These are phyloP conservation scores for Naumovozyma dairenensis DNA, from an alignment of 805 yeast species.

Conservation along the genomic window DNA sequence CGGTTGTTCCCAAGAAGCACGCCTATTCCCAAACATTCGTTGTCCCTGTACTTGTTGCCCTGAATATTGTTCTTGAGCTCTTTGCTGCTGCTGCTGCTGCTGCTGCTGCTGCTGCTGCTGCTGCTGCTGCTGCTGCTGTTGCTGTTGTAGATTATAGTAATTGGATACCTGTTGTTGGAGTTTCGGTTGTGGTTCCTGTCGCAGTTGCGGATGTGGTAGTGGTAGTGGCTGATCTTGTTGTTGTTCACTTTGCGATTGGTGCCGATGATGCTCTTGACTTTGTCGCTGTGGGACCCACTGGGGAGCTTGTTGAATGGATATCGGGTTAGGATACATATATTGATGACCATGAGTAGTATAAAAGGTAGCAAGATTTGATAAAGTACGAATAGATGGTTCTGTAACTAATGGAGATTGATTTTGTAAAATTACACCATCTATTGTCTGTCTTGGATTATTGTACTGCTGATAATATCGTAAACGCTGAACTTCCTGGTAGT, in stretches of 20 bases:
- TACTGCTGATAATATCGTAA: too few relatives aligned
- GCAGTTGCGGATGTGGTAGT: neutral
- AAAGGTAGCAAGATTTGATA: slow-evolving; percentile 19
- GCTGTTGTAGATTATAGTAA: neutral
- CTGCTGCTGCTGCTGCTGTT: neutral
- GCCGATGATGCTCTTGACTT: neutral
- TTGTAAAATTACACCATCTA: too few relatives aligned
- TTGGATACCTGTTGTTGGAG: slow-evolving; percentile 1
- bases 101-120: neutral
- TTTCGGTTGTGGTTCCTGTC: neutral
- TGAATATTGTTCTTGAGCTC: neutral
- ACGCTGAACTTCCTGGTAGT: too few relatives aligned
- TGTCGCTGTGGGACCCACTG: neutral
- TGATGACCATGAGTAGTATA: slow-evolving; percentile 20
- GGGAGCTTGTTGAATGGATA: slow-evolving; percentile 1
- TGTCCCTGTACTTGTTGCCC: too few relatives aligned
- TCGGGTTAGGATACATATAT: slow-evolving; percentile 16
- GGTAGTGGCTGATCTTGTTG: slow-evolving; percentile 1
- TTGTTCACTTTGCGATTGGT: neutral
- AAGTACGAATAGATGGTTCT: slow-evolving; percentile 18
- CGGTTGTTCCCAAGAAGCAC: too few relatives aligned
- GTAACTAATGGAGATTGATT: too few relatives aligned
- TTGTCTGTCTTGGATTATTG: too few relatives aligned
- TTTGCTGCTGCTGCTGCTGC: neutral
- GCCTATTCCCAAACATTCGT: too few relatives aligned